Conservation (phyloP, 148 eudicot species). For the Diospyros lotus region DNA sequence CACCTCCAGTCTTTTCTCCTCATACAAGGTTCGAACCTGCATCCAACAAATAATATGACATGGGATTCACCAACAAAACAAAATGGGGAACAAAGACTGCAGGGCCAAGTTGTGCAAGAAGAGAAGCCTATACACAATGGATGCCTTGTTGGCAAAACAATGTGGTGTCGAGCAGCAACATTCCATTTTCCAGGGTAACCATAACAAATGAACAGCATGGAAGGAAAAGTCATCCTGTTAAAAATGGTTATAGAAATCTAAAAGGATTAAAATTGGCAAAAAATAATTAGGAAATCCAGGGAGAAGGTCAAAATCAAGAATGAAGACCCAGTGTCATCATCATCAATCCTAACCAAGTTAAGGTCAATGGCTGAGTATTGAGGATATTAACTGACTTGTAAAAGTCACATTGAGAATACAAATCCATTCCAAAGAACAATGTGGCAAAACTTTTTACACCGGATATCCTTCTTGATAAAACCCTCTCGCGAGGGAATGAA, state of each 20-base stretch:
- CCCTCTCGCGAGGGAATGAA: no score
- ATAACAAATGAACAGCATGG: neutral
- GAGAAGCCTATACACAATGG: neutral
- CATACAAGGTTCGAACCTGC: constrained; percentile 59
- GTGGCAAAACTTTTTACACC: no score
- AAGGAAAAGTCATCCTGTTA: neutral
- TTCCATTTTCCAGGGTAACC: neutral
- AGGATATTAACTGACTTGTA: no score
- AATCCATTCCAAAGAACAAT: no score
- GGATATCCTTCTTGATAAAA: no score
- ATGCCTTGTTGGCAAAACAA: neutral
- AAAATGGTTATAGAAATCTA: neutral
- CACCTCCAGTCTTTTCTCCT: constrained; percentile 58
- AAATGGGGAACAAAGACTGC: neutral
- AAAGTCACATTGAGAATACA: no score
- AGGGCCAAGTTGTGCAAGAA: neutral
- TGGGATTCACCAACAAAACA: neutral
- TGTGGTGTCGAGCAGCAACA: neutral
- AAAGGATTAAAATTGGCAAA: neutral
- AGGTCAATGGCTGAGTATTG: no score
- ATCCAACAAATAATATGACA: neutral
- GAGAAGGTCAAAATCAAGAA: neutral
- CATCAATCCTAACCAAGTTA: no score
- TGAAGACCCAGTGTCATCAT: no score
- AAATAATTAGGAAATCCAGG: neutral